phyloP scores from a whole-genome alignment of 2,329 filamentous ascomycete genomes.

The Ophiostoma australiae region DNA sequence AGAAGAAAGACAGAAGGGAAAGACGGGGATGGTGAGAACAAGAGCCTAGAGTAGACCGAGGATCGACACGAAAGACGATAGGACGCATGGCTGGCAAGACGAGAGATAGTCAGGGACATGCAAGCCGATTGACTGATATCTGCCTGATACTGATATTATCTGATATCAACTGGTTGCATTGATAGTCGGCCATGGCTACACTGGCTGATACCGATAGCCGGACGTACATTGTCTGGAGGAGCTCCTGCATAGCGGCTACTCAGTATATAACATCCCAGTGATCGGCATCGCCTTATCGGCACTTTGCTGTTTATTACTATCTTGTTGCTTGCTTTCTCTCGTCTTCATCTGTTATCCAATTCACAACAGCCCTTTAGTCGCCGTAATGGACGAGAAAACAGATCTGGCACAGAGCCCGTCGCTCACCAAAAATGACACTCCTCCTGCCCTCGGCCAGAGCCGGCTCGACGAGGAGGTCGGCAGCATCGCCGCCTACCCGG shows the following conservation, averaged over 20 bases:
- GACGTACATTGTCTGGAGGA: background rate
- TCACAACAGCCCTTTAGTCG: background rate
- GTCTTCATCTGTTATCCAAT: background rate
- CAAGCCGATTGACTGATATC: background rate
- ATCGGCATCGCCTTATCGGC: background rate
- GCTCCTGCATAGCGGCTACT: background rate
- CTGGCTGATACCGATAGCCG: background rate
- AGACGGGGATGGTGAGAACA: too few relatives aligned
- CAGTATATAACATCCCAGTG: background rate
- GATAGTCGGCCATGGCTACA: background rate
- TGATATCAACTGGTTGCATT: background rate
- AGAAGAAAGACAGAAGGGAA: too few relatives aligned
- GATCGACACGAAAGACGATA: background rate
- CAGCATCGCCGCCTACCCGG: constrained; percentile 6
- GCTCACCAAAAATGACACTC: background rate
- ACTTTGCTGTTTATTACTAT: background rate
- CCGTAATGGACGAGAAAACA: constrained; percentile 1
- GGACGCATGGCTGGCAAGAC: background rate
- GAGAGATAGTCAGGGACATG: background rate
- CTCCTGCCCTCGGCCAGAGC: background rate
- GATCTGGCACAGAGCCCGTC: background rate
- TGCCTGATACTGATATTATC: background rate
- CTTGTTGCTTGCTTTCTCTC: background rate
- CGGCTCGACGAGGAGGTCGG: constrained; percentile 7
- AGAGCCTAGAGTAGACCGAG: background rate